Base-by-base conservation (phyloP, 2,329 filamentous ascomycete species). In the Nothopassalora personata region DNA sequence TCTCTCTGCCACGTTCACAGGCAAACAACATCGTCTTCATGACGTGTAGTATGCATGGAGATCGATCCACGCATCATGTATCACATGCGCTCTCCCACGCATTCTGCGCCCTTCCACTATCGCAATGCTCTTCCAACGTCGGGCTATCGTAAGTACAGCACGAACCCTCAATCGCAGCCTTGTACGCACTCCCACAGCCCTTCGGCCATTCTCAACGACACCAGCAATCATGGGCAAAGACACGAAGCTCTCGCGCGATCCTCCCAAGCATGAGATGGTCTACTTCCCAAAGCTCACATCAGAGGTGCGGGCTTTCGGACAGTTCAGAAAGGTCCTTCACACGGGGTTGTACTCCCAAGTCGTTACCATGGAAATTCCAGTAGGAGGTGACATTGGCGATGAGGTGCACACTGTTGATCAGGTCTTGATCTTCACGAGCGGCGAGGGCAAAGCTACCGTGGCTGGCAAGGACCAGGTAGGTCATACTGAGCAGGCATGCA, bases 341-440 rank as follows among this genome's bases (percentile, higher is more conserved):
- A 87, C 85, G 1, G 84, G 84, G 0, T 72, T 87, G 6, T 86
- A 86, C 69, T 80, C 78, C 10, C 85, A 87, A 70, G 71, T 87
- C 8, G 84, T 87, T 0, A 77, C 84, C 0, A 87, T 87, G 84
- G 84, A 83, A 47, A 78, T 87, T 0, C 85, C 84, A 0, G 81
- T 85, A 0, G 80, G 79, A 13, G 84, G 84, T 2, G 84, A 87
- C 31, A 87, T 87, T 64, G 83, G 85, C n/a, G 84, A 87, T 54
- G 84, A 87, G 73, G 84, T 85, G 60, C 84, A 87, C 68, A 82
- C 81, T 0, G 84, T 86, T 39, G 85, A 87, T 62, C 85, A 87
- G 64, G 82, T 84, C 57, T 74, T 88, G 11, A 83, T 85, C 11
- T 86, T 87, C 71, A 87, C 83, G 0, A 81, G 79, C 5, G 85